phyloP scores from a whole-genome alignment of 208 protist species.

The Leishmania lainsoni region DNA sequence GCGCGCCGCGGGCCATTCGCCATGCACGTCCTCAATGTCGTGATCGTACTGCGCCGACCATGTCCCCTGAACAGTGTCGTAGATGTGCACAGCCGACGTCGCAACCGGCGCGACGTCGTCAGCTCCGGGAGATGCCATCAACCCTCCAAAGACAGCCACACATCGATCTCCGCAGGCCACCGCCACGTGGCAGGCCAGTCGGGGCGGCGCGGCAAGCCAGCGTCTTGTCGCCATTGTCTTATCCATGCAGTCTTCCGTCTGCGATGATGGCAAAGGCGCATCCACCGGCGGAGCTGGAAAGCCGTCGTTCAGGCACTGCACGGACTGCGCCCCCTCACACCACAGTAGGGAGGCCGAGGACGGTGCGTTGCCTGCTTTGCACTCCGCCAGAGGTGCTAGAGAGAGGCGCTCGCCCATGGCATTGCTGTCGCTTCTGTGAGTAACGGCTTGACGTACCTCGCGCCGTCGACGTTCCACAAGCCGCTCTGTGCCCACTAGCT shows the following conservation, averaged over 20 bases:
- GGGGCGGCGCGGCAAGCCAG: slow-evolving; percentile 20
- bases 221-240: not conserved
- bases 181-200: slow-evolving; percentile 55
- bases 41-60: slow-evolving; percentile 24
- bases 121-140: slow-evolving; percentile 10
- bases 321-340: slow-evolving; percentile 20
- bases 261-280: not conserved
- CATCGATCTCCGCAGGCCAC: slow-evolving; percentile 32
- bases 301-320: slow-evolving; percentile 21
- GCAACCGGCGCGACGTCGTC: slow-evolving; percentile 13
- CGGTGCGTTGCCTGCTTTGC: not conserved
- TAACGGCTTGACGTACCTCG: slow-evolving; percentile 19
- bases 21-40: not conserved
- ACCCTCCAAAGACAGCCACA: slow-evolving; percentile 57
- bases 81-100: slow-evolving; percentile 42
- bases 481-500: not conserved
- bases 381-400: not conserved
- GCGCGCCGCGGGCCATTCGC: slow-evolving; percentile 52
- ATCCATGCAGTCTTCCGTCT: not conserved
- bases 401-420: not conserved
- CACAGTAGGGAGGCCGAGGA: slow-evolving; percentile 11
- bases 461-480: slow-evolving; percentile 29
- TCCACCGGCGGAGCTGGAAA: slow-evolving; percentile 22
- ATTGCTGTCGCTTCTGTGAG: not conserved
- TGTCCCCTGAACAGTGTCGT: slow-evolving; percentile 37